Base-by-base conservation (phyloP, 1,139 yeast genomes). In the Pneumocystis jirovecii region DNA sequence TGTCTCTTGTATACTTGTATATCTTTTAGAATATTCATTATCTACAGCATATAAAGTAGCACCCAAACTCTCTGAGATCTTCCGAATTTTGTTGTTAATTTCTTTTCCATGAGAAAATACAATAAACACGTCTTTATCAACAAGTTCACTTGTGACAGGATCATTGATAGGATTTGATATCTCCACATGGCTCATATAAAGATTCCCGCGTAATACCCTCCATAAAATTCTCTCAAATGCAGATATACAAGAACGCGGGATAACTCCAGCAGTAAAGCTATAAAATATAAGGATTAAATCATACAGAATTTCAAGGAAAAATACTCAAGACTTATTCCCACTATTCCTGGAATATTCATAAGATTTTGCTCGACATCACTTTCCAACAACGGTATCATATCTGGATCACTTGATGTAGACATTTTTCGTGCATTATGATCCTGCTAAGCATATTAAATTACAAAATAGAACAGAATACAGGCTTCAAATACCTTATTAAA, bases 131-230 rank as follows among this genome's bases (percentile, higher is more conserved):
- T 83, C 86, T 74, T 88, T 88, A 65, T 78, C 80, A n/a, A 83
- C 79, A 40, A 76, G 74, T 64, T 80, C 81, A 65, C 82, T 79
- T 17, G 82, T 74, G 65, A 79, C 78, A 34, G 80, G 76, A 66
- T 84, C 85, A 64, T 79, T 78, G 63, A 83, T 76, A 34, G 84
- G 82, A 70, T 85, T 86, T 1, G 80, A 77, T 68, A 90, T 80
- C 69, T 87, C 90, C 67, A 84, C 82, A 70, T 85, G 83, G 70
- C 83, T 84, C 76, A 89, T 85, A 74, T 81, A 87, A 72, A 93
- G 78, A 75, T 91, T 91, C 74, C 98, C 97, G 75, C 97, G 85
- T 71, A 93, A 80, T 1, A 85, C 85, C 76, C 98, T 83, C 97
- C 97, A 93, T 69, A 95, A 80, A 65, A 95, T 89, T 71, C 89